Conservation (phyloP, 179 eudicot species). For the Heliamphora pulchella region DNA sequence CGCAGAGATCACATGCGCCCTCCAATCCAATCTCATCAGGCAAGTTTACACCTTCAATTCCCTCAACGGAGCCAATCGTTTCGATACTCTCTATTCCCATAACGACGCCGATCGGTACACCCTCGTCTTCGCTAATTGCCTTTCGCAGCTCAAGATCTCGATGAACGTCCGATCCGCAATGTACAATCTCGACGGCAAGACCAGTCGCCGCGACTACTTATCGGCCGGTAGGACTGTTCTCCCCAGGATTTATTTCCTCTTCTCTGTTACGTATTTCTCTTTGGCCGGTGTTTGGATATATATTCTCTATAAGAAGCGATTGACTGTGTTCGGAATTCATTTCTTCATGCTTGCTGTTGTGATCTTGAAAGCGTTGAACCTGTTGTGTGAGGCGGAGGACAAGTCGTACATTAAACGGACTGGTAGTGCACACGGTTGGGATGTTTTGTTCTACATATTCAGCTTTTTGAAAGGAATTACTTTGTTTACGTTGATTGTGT, state of each 20-base stretch:
- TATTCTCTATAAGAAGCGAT: constrained; percentile 33
- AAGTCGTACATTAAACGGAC: constrained; percentile 48
- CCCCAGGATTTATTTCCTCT: constrained; percentile 43
- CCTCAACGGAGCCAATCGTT: constrained; percentile 12
- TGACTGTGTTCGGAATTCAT: constrained; percentile 41
- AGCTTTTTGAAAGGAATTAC: constrained; percentile 55
- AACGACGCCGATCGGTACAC: constrained; percentile 44
- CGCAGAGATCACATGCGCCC: constrained; percentile 37
- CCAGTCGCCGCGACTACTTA: constrained; percentile 41
- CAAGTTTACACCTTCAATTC: constrained; percentile 37
- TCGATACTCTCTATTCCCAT: constrained; percentile 21
- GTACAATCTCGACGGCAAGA: constrained; percentile 56
- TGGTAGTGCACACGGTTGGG: constrained; percentile 67
- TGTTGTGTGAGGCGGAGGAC: constrained; percentile 1
- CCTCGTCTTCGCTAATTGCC: constrained; percentile 57
- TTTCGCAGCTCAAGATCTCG: constrained; percentile 29
- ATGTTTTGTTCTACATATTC: constrained; percentile 58
- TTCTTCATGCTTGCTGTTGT: constrained; percentile 53
- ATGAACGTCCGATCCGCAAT: constrained; percentile 54
- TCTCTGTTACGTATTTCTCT: constrained; percentile 34
- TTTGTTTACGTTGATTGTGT: constrained; percentile 60
- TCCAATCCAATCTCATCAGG: constrained; percentile 35
- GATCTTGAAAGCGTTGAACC: constrained; percentile 43
- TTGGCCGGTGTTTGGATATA: constrained; percentile 30
- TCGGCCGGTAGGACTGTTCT: constrained; percentile 59